A percentile compares a stretch with the other conserved stretches of the same genome.
Conservation (phyloP, 116 monocot genomes). For the Posidonia oceanica region DNA sequence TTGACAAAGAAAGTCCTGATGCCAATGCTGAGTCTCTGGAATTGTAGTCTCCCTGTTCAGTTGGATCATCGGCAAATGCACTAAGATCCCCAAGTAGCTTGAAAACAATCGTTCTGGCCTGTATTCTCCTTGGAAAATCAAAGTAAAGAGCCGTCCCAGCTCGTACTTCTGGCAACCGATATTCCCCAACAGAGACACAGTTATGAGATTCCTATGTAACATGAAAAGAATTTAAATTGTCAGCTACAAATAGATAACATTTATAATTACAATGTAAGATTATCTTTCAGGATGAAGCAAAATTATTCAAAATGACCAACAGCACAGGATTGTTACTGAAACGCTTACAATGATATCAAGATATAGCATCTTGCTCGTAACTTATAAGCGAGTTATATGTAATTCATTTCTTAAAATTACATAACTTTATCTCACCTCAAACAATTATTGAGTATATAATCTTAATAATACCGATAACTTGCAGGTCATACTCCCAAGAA, state of each 20-base stretch:
- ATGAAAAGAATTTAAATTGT: neutral
- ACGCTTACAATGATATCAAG: too few species aligned
- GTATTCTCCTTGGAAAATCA: slow-evolving; percentile 61
- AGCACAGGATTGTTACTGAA: too few species aligned
- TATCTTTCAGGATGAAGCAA: too few species aligned
- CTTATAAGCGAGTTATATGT: too few species aligned
- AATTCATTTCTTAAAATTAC: too few species aligned
- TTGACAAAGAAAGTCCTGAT: slow-evolving; percentile 69
- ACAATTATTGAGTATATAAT: too few species aligned
- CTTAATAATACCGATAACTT: too few species aligned
- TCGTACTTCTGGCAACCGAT: slow-evolving; percentile 73
- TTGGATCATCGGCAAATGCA: slow-evolving; percentile 67
- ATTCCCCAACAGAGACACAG: slow-evolving; percentile 56
- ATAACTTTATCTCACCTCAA: too few species aligned
- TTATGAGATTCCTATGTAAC: slow-evolving; percentile 56
- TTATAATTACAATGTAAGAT: neutral
- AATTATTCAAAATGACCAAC: too few species aligned
- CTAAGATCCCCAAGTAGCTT: slow-evolving; percentile 71
- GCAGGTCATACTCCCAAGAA: too few species aligned
- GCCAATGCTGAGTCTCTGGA: slow-evolving; percentile 50
- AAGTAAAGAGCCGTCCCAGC: slow-evolving; percentile 77
- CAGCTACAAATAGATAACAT: neutral
- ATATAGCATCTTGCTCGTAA: too few species aligned
- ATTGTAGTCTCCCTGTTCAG: slow-evolving; percentile 53
- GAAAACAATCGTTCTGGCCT: slow-evolving; percentile 46